Conservation (phyloP, 2,329 filamentous ascomycete species). For the Huntiella savannae region DNA sequence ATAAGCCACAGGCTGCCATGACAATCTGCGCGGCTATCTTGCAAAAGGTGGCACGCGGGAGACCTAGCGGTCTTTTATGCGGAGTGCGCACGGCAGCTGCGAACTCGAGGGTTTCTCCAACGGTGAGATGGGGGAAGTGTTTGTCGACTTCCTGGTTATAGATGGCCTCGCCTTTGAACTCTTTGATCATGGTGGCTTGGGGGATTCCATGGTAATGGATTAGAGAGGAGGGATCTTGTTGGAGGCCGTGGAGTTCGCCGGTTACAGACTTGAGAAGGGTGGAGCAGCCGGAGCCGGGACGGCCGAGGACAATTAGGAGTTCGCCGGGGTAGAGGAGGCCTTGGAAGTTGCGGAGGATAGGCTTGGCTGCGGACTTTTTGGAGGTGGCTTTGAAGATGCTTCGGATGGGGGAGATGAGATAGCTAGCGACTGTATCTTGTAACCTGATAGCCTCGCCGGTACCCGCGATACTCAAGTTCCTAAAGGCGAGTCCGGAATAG, state of each 20-base stretch:
- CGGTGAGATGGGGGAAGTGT: conserved; percentile 61
- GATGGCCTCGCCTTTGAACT: conserved; percentile 46
- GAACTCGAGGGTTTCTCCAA: conserved; percentile 55
- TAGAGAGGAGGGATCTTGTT: conserved; percentile 27
- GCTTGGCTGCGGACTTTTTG: conserved; percentile 26
- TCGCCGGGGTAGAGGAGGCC: conserved; percentile 45
- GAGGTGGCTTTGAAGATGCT: conserved; percentile 17
- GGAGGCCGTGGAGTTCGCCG: conserved; percentile 39
- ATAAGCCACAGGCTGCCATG: conserved; percentile 53
- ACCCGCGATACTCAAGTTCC: conserved; percentile 46
- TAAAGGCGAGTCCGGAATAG: conserved; percentile 42
- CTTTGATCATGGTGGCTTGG: conserved; percentile 31
- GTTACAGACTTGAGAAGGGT: conserved; percentile 44
- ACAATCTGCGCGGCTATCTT: conserved; percentile 46
- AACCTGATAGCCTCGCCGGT: conserved; percentile 48
- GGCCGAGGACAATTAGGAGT: conserved; percentile 48
- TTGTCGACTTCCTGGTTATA: conserved; percentile 63
- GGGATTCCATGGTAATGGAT: conserved; percentile 47
- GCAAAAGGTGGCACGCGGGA: conserved; percentile 39
- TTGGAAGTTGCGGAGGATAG: conserved; percentile 45
- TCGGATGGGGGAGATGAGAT: conserved; percentile 34
- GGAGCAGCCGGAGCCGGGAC: conserved; percentile 45
- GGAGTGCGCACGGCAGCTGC: conserved; percentile 52
- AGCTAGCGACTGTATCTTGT: conserved; percentile 45
- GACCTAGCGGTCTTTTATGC: conserved; percentile 40